Base-by-base conservation (phyloP, 441 rosid species). In the Heliophila coronopifolia region DNA sequence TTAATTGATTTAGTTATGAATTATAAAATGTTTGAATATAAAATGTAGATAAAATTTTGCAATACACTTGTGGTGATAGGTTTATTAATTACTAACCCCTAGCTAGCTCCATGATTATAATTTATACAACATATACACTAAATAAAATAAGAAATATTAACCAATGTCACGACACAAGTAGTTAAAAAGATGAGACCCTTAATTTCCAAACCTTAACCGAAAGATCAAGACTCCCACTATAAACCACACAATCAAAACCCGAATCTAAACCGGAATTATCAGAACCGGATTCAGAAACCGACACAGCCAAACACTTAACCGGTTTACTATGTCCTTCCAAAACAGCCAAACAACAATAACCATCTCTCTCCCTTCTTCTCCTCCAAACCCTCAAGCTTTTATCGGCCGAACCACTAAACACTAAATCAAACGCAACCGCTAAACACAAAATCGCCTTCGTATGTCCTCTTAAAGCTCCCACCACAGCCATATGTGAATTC, bases 381-480 rank as follows among this genome's bases (percentile, higher is more conserved):
- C 61, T 71, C 94, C 91, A 85, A 50, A 81, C 59, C 50, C 94
- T 71, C 19, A 82, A 36, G 5, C 82, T 73, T 11, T 61, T 70
- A 54, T 83, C 89, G 0, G 92, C 80, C 7, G 95, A 86, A 12
- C 93, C 93, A 61, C 95, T 86, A 45, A 66, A 45, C 15, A 81
- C 63, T 71, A 81, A 58, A 62, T 73, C 75, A 6, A 12, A 65
- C 45, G 42, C 79, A 50, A 50, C 79, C 17, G 66, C 72, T 60
- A 86, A 63, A 65, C 95, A 83, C 64, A 83, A 31, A 5, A 86
- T 66, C 14, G 93, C 81, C 58, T 71, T 74, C 0, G 26, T 57
- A 41, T 83, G 95, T 20, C 95, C 93, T 43, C 92, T 76, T 18
- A 86, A 77, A 20, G 87, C 95, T 17, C 95, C 93, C 14, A 30